A percentile compares a stretch with the other conserved stretches of the same genome.
Evolutionary conservation across 768 basidiomycete genomes (phyloP).

Genomic region (Auricularia auricula-judae): DNA sequence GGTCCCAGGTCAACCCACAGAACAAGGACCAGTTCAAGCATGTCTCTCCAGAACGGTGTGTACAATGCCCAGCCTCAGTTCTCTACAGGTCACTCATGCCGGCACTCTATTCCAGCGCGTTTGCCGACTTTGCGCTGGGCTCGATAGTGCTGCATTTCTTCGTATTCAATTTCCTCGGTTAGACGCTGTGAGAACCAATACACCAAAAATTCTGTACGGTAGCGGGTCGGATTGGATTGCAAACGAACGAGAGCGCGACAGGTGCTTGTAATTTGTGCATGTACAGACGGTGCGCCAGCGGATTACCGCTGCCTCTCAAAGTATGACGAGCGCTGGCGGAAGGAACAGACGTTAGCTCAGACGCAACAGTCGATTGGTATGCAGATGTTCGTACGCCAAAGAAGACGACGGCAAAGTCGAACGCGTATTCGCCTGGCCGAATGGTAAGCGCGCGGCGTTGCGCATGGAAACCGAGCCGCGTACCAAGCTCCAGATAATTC

Average conservation of each 20-base stretch:
- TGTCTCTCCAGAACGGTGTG: constrained; percentile 87
- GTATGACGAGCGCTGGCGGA: constrained; percentile 50
- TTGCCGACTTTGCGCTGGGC: constrained; percentile 93
- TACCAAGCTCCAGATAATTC: constrained; percentile 74
- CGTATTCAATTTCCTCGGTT: constrained; percentile 97
- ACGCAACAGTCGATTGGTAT: neutral
- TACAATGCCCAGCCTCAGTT: constrained; percentile 1
- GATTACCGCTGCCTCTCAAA: constrained; percentile 48
- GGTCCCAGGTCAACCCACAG: constrained; percentile 83
- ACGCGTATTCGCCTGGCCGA: constrained; percentile 63
- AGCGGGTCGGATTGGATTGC: neutral
- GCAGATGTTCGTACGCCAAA: constrained; percentile 49
- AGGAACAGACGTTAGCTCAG: constrained; percentile 3
- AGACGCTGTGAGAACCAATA: constrained; percentile 9
- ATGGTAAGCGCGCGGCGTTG: constrained; percentile 7
- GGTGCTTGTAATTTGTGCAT: constrained; percentile 2
- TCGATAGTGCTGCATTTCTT: constrained; percentile 96
- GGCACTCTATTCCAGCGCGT: constrained; percentile 50
- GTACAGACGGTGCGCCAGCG: neutral
- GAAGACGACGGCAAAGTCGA: constrained; percentile 78
- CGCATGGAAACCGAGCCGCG: constrained; percentile 14
- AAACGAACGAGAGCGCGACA: constrained; percentile 8
- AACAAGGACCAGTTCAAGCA: constrained; percentile 78
- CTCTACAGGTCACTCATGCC: neutral
- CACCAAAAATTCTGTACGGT: neutral